These are phyloP conservation scores for Kwoniella bestiolae DNA, from an alignment of 768 basidiomycete genomes.

Conservation along the genomic window DNA sequence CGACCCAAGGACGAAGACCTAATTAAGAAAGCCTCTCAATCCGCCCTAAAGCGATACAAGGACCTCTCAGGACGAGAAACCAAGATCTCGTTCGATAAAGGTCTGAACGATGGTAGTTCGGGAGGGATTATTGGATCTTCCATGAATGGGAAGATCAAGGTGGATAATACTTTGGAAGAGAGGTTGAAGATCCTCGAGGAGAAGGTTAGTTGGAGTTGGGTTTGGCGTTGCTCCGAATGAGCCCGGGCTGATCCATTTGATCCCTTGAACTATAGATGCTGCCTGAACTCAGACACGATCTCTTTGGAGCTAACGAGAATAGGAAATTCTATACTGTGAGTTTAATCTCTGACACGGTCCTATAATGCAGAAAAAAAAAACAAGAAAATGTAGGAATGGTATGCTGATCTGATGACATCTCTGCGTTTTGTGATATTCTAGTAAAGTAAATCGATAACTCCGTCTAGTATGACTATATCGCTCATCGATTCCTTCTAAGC, in stretches of 20 bases:
- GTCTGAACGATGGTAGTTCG: conserved; percentile 71
- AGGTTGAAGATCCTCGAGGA: conserved; percentile 86
- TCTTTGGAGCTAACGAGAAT: conserved; percentile 89
- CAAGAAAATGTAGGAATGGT: too few species aligned
- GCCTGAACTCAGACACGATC: conserved; percentile 84
- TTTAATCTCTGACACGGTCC: too few species aligned
- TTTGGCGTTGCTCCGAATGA: too few species aligned
- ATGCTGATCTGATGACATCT: too few species aligned
- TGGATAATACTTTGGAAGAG: conserved; percentile 95
- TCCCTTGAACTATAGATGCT: conserved; percentile 71
- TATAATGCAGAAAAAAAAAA: too few species aligned
- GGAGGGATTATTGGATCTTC: conserved; percentile 82
- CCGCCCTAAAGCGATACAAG: conserved; percentile 70
- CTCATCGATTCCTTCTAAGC: neutral
- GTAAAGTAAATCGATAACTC: too few species aligned
- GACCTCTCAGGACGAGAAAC: conserved; percentile 76
- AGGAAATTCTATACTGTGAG: conserved; percentile 77
- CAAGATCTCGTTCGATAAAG: conserved; percentile 66
- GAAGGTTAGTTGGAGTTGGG: conserved; percentile 63
- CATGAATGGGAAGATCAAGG: conserved; percentile 74
- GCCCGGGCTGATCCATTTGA: neutral
- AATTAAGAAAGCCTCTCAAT: conserved; percentile 68
- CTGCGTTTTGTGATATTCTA: too few species aligned
- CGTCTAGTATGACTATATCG: too few species aligned
- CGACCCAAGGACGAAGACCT: conserved; percentile 70